Conservation (phyloP, 2,329 filamentous ascomycete genomes). For the Aspergillus uvarum region DNA sequence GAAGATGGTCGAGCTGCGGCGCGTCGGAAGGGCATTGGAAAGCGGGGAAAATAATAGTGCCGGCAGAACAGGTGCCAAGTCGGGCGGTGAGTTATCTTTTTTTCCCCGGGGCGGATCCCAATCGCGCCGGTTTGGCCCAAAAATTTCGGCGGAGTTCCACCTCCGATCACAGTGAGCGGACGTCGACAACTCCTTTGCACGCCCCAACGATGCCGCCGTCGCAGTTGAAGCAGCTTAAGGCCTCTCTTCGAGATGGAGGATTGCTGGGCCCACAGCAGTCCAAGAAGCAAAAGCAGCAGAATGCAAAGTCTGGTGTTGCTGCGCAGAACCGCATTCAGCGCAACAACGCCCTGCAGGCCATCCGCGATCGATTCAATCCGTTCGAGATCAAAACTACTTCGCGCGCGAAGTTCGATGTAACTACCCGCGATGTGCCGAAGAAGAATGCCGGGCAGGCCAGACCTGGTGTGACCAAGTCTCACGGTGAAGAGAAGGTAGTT, state of each 20-base stretch:
- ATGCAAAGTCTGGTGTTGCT: conserved; percentile 64
- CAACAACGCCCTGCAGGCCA: conserved; percentile 74
- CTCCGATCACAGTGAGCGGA: conserved; percentile 5
- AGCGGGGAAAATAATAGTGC: conserved; percentile 9
- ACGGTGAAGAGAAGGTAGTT: conserved; percentile 78
- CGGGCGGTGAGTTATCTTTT: conserved; percentile 38
- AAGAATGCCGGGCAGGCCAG: conserved; percentile 62
- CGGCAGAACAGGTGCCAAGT: conserved; percentile 30
- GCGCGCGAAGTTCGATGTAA: conserved; percentile 82
- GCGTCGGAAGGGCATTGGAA: conserved; percentile 11
- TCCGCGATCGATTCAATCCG: conserved; percentile 95
- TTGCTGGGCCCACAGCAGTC: conserved; percentile 89
- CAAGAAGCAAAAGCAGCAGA: conserved; percentile 86
- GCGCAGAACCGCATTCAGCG: conserved; percentile 75
- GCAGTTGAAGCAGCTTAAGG: conserved; percentile 92
- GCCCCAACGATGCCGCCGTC: conserved; percentile 76
- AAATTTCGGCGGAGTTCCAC: conserved; percentile 29
- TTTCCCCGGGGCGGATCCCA: conserved; percentile 25
- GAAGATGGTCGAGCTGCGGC: background rate
- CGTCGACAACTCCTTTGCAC: background rate
- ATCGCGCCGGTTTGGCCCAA: conserved; percentile 17
- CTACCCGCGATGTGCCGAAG: conserved; percentile 59
- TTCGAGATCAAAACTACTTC: conserved; percentile 87
- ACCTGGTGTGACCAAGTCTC: conserved; percentile 79
- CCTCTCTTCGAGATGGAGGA: conserved; percentile 83